Base-by-base conservation (phyloP, 176 grass and related monocot genomes). In the Avena eriantha region DNA sequence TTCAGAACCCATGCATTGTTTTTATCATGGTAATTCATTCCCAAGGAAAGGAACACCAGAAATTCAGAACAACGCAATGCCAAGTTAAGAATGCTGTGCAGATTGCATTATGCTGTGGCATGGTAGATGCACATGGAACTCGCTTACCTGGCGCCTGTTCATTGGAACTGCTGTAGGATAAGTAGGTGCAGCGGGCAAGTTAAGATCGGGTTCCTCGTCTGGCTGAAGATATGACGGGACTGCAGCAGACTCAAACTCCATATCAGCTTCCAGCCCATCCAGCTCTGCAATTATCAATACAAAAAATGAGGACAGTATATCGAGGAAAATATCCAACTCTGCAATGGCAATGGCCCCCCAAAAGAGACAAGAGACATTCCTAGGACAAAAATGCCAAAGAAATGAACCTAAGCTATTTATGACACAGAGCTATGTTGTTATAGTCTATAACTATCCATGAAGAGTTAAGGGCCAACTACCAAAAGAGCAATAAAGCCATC, bases 191-290 rank as follows among this genome's bases (percentile, higher is more conserved):
- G 84, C 64, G 19, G 93, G 97, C 78, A 98, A 80, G 68, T 89
- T 88, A 54, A 96, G 86, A 86, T 95, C 91, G 22, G 88, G 10
- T 88, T 95, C 87, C 78, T 90, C 88, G 21, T 95, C 93, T 46
- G 96, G 94, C 84, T 94, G 97, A 85, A 98, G 97, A 79, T 98
- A 98, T 3, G 94, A 94, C 0, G 94, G 97, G 55, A 98, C 87
- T 78, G 94, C 90, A 94, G 91, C 85, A 12, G 83, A 85, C 54
- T 93, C 91, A 76, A 90, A 83, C 59, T 86, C 97, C 92, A 98
- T 96, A 80, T 98, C 97, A 49, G 90, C 92, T 88, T 98, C 97
- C 85, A 98, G 87, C 36, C 87, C 97, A 94, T 98, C 97, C 29
- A 96, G 76, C 66, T 98, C 97, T 98, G 84, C 24, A 93, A 77